Percentiles rank a stretch among this genome's conserved stretches.
Conservation (phyloP, 1,139 yeast species). For the Diutina mesorugosa region DNA sequence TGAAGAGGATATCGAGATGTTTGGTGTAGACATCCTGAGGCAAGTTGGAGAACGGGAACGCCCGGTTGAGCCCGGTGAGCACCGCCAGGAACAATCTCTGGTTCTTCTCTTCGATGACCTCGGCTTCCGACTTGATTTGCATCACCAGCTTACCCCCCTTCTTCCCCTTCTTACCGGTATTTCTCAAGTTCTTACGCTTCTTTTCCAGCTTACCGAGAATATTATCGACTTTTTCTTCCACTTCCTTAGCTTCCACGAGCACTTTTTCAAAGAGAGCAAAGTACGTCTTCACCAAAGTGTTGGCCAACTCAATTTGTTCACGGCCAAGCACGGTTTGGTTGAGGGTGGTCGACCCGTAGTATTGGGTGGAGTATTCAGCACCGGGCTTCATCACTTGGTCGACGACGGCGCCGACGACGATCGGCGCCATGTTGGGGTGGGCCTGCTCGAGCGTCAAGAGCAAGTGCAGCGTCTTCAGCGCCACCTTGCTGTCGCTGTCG, state of each 20-base stretch:
- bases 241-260: slow-evolving; percentile 51
- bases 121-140: slow-evolving; percentile 52
- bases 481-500: slow-evolving; percentile 81
- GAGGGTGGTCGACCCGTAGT: slow-evolving; percentile 76
- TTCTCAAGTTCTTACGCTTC: slow-evolving; percentile 43
- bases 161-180: slow-evolving; percentile 36
- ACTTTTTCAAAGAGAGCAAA: slow-evolving; percentile 78
- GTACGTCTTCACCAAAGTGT: slow-evolving; percentile 69
- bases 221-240: slow-evolving; percentile 28
- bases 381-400: slow-evolving; percentile 70
- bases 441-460: slow-evolving; percentile 73
- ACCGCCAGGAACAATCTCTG: slow-evolving; percentile 82
- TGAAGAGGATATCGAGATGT: slow-evolving; percentile 76
- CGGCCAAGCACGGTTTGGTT: slow-evolving; percentile 86
- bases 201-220: slow-evolving; percentile 25
- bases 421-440: slow-evolving; percentile 91
- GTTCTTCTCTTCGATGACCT: slow-evolving; percentile 70
- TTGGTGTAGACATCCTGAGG: slow-evolving; percentile 60
- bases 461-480: slow-evolving; percentile 79
- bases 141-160: slow-evolving; percentile 79
- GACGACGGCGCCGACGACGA: slow-evolving; percentile 65
- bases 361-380: slow-evolving; percentile 76
- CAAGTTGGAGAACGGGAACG: slow-evolving; percentile 82
- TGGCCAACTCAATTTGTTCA: slow-evolving; percentile 67
- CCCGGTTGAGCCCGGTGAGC: slow-evolving; percentile 90